phyloP scores from a whole-genome alignment of 306 rosid genomes.

The cucumber (Cucumis sativus) region Cucumber_9930_V3 NC_026660.2:31028501-31029000 shows the following conservation, averaged over 20 bases:
- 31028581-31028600: not conserved
- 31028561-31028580: not conserved
- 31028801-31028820: not conserved
- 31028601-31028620: not conserved
- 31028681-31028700: constrained; percentile 91
- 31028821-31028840: not conserved
- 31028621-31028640: constrained; percentile 18
- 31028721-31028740: constrained; percentile 72
- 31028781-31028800: not conserved
- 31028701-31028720: constrained; percentile 79
- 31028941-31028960: constrained; percentile 27
- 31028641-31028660: constrained; percentile 86
- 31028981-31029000: constrained; percentile 81
- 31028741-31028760: constrained; percentile 17
- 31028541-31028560: not conserved
- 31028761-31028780: constrained; percentile 10
- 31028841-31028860: not conserved
- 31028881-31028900: not conserved
- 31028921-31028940: constrained; percentile 70
- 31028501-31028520: not conserved
- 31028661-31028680: constrained; percentile 72
- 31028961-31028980: constrained; percentile 86
- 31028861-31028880: not conserved
- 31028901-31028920: constrained; percentile 34
- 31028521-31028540: not conserved